These are phyloP conservation scores for Hypoxylon sp. DNA, from an alignment of 2,329 filamentous ascomycete genomes.

Conservation along the genomic window DNA sequence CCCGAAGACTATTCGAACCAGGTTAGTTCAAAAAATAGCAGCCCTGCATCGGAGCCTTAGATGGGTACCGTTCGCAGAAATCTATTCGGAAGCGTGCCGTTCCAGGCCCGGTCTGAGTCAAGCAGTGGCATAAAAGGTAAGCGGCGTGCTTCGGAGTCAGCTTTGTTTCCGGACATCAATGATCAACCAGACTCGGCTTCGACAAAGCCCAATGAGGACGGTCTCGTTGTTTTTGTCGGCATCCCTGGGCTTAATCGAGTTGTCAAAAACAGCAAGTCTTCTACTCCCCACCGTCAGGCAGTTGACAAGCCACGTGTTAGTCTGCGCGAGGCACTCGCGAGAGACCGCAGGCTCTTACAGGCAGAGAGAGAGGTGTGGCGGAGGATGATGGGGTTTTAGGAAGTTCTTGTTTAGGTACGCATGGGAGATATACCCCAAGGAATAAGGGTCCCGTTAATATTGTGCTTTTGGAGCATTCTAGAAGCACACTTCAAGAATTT, in stretches of 20 bases:
- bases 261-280: not conserved
- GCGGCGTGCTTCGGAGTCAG: not conserved
- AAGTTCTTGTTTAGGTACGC: conserved; percentile 2
- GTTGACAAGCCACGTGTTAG: not conserved
- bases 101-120: not conserved
- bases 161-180: not conserved
- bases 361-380: conserved; percentile 31
- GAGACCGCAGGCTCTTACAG: conserved; percentile 22
- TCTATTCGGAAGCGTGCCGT: not conserved
- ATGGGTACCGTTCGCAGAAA: conserved; percentile 7
- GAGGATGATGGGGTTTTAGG: conserved; percentile 32
- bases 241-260: not conserved
- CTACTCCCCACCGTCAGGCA: not conserved
- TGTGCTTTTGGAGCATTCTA: not conserved
- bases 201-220: not conserved
- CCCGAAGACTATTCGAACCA: not conserved
- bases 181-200: not conserved
- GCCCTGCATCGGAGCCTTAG: conserved; percentile 43
- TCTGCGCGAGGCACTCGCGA: conserved; percentile 4
- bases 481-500: not conserved
- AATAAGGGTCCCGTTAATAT: not conserved
- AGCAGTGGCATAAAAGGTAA: not conserved
- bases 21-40: conserved; percentile 22
- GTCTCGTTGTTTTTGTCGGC: conserved; percentile 27
- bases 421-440: not conserved